phyloP scores from a whole-genome alignment of 176 grass and related monocot genomes.

The Aegilops longissima region DNA sequence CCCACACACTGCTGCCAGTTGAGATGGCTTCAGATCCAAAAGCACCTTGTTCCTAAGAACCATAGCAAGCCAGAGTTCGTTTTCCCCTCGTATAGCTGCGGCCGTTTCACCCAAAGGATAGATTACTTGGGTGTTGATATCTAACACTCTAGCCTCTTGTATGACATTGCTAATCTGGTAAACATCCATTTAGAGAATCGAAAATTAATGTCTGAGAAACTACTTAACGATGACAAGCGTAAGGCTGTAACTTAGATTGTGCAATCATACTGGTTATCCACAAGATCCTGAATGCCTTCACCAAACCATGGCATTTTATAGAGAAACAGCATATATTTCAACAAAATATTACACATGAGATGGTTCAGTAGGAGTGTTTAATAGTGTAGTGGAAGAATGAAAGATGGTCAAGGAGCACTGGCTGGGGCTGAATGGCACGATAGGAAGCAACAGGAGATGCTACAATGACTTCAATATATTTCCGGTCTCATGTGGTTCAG shows the following conservation, averaged over 20 bases:
- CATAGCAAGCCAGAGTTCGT: slow-evolving; percentile 96
- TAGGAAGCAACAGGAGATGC: background rate
- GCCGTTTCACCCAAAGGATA: slow-evolving; percentile 97
- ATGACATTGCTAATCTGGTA: slow-evolving; percentile 94
- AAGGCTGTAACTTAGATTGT: slow-evolving; percentile 12
- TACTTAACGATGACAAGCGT: background rate
- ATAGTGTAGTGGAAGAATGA: background rate
- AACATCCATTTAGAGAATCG: slow-evolving; percentile 24
- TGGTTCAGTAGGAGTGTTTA: background rate
- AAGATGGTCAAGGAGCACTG: slow-evolving; percentile 25
- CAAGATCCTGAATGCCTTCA: background rate
- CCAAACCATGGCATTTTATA: background rate
- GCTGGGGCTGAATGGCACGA: background rate
- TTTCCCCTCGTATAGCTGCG: slow-evolving; percentile 89
- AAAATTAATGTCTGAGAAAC: slow-evolving; percentile 21
- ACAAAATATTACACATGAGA: background rate
- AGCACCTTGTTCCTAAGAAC: slow-evolving; percentile 86
- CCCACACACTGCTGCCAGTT: slow-evolving; percentile 93
- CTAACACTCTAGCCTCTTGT: slow-evolving; percentile 90
- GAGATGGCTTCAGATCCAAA: slow-evolving; percentile 88
- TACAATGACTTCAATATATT: slow-evolving; percentile 13
- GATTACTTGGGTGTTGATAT: slow-evolving; percentile 83
- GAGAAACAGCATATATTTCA: background rate
- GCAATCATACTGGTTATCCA: background rate
- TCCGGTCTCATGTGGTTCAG: background rate